phyloP scores from a whole-genome alignment of 73 alveolate genomes.

The Tetrahymena elliotti region DNA sequence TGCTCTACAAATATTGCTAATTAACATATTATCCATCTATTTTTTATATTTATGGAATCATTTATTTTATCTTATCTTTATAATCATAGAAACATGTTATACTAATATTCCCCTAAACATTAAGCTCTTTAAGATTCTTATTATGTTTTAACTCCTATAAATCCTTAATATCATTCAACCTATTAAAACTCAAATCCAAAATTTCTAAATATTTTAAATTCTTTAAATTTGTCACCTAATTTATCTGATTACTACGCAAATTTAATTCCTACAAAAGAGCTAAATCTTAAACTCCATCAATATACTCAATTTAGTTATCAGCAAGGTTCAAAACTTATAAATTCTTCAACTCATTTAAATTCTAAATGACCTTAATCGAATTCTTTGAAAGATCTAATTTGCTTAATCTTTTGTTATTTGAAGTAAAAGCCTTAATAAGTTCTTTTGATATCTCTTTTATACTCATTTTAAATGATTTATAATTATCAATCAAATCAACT shows the following conservation, averaged over 20 bases:
- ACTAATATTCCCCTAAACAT: neutral
- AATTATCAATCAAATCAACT: neutral
- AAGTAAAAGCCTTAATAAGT: neutral
- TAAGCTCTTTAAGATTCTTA: slow-evolving; percentile 33
- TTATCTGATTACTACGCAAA: slow-evolving; percentile 41
- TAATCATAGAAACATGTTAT: neutral
- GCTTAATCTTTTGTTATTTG: neutral
- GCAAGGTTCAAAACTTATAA: neutral
- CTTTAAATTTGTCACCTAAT: slow-evolving; percentile 34
- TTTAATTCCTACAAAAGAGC: slow-evolving; percentile 46
- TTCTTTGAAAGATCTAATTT: neutral
- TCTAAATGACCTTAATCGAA: neutral
- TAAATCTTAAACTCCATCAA: slow-evolving; percentile 35
- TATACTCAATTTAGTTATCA: slow-evolving; percentile 25
- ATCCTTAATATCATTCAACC: slow-evolving; percentile 41
- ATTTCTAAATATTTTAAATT: slow-evolving; percentile 45
- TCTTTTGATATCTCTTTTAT: neutral
- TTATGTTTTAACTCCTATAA: slow-evolving; percentile 21
- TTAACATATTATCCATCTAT: neutral
- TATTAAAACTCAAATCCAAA: slow-evolving; percentile 41
- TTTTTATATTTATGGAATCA: neutral
- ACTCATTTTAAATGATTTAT: neutral
- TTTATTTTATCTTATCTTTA: neutral
- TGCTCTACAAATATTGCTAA: neutral
- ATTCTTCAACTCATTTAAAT: neutral